These are phyloP conservation scores for Rhododendron henanense DNA, from an alignment of 148 eudicot genomes.

Conservation along the genomic window DNA sequence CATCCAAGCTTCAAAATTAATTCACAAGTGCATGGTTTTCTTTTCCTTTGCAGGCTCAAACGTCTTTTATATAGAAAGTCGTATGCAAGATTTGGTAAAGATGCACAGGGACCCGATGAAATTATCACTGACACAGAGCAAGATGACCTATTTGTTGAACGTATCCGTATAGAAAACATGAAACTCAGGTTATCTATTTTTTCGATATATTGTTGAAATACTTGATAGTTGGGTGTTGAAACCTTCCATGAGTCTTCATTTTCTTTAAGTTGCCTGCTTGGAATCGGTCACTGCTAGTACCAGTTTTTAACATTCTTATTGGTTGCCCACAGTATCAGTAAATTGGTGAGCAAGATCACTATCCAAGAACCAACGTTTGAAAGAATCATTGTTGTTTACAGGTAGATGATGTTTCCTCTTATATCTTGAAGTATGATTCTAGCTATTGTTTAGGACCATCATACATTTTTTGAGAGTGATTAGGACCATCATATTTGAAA, in stretches of 20 bases:
- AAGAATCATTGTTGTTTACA: slow-evolving; percentile 94
- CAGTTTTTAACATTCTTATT: slow-evolving; percentile 6
- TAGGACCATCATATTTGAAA: background rate
- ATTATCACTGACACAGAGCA: slow-evolving; percentile 25
- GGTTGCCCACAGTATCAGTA: slow-evolving; percentile 27
- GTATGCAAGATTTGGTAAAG: slow-evolving; percentile 11
- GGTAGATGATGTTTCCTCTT: slow-evolving; percentile 32
- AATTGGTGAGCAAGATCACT: slow-evolving; percentile 66
- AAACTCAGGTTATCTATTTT: slow-evolving; percentile 25
- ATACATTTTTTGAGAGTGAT: background rate
- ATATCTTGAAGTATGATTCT: background rate
- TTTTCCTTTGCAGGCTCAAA: slow-evolving; percentile 23
- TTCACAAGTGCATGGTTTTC: background rate
- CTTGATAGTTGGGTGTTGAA: background rate
- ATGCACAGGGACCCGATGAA: slow-evolving; percentile 18
- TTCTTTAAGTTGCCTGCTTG: background rate
- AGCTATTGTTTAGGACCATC: background rate
- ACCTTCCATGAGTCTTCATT: background rate
- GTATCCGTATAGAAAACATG: slow-evolving; percentile 50
- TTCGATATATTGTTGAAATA: background rate
- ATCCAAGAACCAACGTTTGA: slow-evolving; percentile 98
- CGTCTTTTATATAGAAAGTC: slow-evolving; percentile 25
- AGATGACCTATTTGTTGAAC: slow-evolving; percentile 37
- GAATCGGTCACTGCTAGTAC: background rate
- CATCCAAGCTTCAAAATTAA: background rate